Base-by-base conservation (phyloP, 306 rosid genomes). In the Acacia crassicarpa region DNA sequence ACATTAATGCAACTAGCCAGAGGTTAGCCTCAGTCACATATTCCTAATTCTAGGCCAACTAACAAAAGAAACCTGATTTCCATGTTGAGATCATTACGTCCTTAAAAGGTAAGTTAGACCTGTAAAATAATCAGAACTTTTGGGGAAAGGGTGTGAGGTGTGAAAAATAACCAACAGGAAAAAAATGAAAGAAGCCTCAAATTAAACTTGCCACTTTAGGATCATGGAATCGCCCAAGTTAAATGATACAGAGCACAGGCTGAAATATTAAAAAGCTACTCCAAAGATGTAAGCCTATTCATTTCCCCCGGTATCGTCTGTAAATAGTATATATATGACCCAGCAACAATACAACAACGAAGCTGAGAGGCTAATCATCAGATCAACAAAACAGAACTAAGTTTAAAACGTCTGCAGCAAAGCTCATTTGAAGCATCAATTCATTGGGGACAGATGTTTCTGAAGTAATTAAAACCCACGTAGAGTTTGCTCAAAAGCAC, bases 331-430 rank as follows among this genome's bases (percentile, higher is more conserved):
- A 32, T 63, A 78, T 70, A 67, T 6, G 41, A 75, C 71, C 9
- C 75, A 40, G 43, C 11, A 58, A 78, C 74, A 61, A 66, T 23
- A 61, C 56, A 67, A 38, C 30, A 70, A 71, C 1, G 45, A 74
- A 83, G 75, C 67, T 46, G 46, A 87, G 84, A 70, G 77, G 66
- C 63, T 66, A 74, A 40, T 63, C 58, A 72, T 63, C 73, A 84
- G 79, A 87, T 82, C 76, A 78, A 72, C 81, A 81, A 41, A 72
- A 22, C 84, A 23, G 22, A 46, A 75, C 6, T 40, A 72, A 59
- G 80, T 27, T n/a, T 79, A 67, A 33, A 56, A 4, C 67, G 54
- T 40, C 62, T 71, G 25, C 3, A 70, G 78, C 45, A 44, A 59
- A 65, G 74, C 63, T 53, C 71, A 77, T 58, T 77, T 33, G 77